Evolutionary conservation across 768 basidiomycete genomes (phyloP), one percentile per base, ranked within the genome.

Genomic region (Leccinum imitatum): DNA sequence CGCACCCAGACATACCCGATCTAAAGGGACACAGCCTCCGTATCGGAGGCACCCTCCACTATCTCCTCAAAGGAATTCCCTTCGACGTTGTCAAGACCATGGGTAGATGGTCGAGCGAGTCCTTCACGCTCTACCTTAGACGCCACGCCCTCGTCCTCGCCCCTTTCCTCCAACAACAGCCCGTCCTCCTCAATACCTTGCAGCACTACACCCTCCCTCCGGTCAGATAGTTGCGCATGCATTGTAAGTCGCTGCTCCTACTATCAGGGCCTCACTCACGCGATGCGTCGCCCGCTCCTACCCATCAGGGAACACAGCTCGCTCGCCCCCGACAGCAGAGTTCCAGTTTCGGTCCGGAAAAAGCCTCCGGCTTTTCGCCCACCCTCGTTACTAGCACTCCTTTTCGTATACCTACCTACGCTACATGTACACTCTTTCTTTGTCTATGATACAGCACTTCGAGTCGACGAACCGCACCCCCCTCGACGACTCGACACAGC

Each of bases 11-110:
- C 15, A 4, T 62, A 0, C 44, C 57, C 0, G 23, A 59, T 15
- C 41, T 64, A 11, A 63, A 63, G 3, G 60, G 53, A 0, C 58
- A 59, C 6, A 59, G 53, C 9, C 35, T 54, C 0, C 0, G 11
- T 0, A 50, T 59, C 4, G 17, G 53, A 0, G 35, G 37, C 3
- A 59, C 33, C 0, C 17, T 59, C 0, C 35, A 54, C 33, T 53
- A 53, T 2, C 13, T 53, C 0, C 19, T 53, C 0, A 6, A 6
- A 4, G 19, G 33, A 14, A 2, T 37, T 0, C 19, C 52, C 4
- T 53, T 50, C 13, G 4, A 50, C 6, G 21, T 50, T 0, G 48
- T 50, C 48, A 50, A 50, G 2, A 50, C 48, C 23, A 25, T 50
- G 23, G 48, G 48, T 0, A 1, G 25, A 3, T 50, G 48, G 48